Evolutionary conservation across 768 basidiomycete species (phyloP), one percentile per base, ranked within the genome.

Genomic region (Podaxis sp.): DNA sequence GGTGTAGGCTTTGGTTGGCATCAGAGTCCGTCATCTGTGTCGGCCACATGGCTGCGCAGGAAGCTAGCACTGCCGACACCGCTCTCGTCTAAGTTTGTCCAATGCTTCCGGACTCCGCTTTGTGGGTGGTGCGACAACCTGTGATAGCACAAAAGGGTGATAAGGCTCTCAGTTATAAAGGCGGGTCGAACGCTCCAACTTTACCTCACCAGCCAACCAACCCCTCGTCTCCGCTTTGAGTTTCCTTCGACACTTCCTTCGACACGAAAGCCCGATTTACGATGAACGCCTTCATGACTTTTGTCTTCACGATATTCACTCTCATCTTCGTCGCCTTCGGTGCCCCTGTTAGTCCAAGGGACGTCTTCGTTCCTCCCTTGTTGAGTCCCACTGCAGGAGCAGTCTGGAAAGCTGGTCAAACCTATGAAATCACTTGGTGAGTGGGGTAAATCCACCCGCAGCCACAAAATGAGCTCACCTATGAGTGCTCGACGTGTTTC

Each of bases 351-450:
- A 54, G 25, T 47, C 24, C 59, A 36, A 71, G 72, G 63, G 74
- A 75, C 64, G 74, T 75, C 33, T 75, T 72, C 66, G 71, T 71
- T 29, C 74, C 74, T 7, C 72, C 71, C 22, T 70, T 76, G 36
- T 33, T 70, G 29, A 59, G 63, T 15, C 75, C 75, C 1, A 67
- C 66, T 53, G 63, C 57, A 24, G 63, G 68, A 49, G 68, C 71
- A 15, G 67, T 72, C 33, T 74, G 72, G 74, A 69, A 73, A 65
- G 64, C 68, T 47, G 74, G 73, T 37, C 61, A 67, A 27, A 68
- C 63, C 9, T 71, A 76, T 57, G 70, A 69, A 24, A 72, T 76
- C 19, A 69, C 65, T 24, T 76, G 75, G 75, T 76, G 53, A 55
- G 73, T 66, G 24, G 36, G 43, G 25, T 50, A 27, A 17, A 36